Base-by-base conservation (phyloP, 2,329 filamentous ascomycete species). In the Fusarium nelsonii region DNA sequence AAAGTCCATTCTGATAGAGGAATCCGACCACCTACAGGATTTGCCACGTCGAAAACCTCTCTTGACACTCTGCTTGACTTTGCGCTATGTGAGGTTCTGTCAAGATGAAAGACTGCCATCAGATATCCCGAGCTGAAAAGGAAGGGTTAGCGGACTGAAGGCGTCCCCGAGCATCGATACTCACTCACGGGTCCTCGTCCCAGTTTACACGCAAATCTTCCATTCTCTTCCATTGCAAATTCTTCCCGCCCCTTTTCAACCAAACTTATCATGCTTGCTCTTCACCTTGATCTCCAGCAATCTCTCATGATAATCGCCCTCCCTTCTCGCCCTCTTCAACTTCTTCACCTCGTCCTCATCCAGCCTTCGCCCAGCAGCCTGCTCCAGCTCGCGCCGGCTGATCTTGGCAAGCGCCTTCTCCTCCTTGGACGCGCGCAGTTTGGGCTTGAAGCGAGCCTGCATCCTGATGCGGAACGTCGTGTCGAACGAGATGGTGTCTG, bases 361-460 rank as follows among this genome's bases (percentile, higher is more conserved):
- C 54, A 97, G 79, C 59, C 84, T 85, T 64, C 94, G 82, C 1
- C 94, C 94, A 1, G 91, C 93, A 4, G 91, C 90, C 45, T 89
- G 90, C 81, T 97, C 94, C 46, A 97, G 82, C 80, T 97, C 93
- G 74, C 91, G 91, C 65, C 92, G 86, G 75, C 90, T 95, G 59
- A 99, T 92, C 83, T 95, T 97, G 73, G 95, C 90, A 71, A 87
- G 86, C 0, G 92, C 91, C 82, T 92, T 96, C 69, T 93, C 92
- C 77, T 94, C 93, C 81, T 94, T 97, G 1, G 85, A 88, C 11
- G 91, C 91, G 79, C 91, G 92, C 45, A 96, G 80, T 67, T 87
- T 87, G 10, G 95, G 94, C 84, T 97, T 97, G 83, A 97, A 98
- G 51, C 92, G 86, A 23, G 95, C 93, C 82, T 98, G 95, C 94